Evolutionary conservation across 495 filamentous ascomycete genomes (phyloP).

Genomic region (Annulohypoxylon moriforme): DNA sequence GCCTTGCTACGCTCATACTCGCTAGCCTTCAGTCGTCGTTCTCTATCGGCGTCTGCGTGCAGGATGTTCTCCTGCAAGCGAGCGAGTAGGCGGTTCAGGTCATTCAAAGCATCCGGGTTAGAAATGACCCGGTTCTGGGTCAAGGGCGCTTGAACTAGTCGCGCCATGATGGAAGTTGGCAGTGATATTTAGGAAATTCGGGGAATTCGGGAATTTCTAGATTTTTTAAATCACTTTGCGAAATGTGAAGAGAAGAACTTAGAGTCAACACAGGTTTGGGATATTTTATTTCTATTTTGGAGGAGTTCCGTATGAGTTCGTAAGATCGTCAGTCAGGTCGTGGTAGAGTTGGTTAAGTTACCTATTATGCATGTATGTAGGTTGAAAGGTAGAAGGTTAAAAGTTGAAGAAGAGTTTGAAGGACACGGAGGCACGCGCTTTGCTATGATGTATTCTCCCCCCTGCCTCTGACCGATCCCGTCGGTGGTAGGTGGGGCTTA

Average conservation of each 20-base stretch:
- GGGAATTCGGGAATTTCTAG: background rate
- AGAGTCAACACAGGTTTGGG: background rate
- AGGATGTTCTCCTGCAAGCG: conserved; percentile 80
- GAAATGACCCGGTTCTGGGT: conserved; percentile 39
- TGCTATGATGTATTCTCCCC: background rate
- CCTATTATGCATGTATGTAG: too few species aligned
- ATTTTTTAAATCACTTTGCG: background rate
- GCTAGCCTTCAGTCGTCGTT: conserved; percentile 66
- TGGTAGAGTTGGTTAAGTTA: background rate
- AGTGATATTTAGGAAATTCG: background rate
- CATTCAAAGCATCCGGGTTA: conserved; percentile 55
- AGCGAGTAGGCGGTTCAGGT: conserved; percentile 77
- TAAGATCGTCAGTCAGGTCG: background rate
- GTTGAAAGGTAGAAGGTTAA: background rate
- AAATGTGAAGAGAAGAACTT: background rate
- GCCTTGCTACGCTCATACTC: conserved; percentile 78
- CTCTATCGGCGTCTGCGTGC: conserved; percentile 69
- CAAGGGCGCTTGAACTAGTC: conserved; percentile 45
- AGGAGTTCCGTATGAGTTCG: background rate
- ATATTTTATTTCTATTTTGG: conserved; percentile 1
- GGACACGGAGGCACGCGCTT: background rate
- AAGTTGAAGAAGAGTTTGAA: background rate
- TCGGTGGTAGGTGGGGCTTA: background rate
- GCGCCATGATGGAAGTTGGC: conserved; percentile 36
- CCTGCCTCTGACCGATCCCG: background rate